phyloP scores from a whole-genome alignment of 2,329 filamentous ascomycete genomes.

The Hansfordia pulvinata region DNA sequence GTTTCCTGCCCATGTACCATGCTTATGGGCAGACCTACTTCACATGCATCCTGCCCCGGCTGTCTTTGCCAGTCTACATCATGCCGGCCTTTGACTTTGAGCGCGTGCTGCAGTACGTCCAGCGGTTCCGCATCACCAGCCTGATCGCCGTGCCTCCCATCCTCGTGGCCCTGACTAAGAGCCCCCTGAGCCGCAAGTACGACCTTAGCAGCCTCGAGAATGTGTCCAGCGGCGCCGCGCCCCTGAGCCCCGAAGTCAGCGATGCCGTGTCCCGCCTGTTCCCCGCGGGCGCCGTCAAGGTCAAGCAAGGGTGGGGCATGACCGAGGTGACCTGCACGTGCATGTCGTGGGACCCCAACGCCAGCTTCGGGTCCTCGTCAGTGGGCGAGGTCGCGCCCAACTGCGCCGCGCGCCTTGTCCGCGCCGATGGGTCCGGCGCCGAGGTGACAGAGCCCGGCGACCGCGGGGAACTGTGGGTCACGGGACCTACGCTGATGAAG shows the following conservation, averaged over 20 bases:
- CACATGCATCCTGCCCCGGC: slow-evolving; percentile 41
- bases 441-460: slow-evolving; percentile 35
- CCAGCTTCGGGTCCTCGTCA: slow-evolving; percentile 21
- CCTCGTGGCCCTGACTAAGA: slow-evolving; percentile 58
- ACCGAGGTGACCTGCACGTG: slow-evolving; percentile 66
- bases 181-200: slow-evolving; percentile 48
- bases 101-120: slow-evolving; percentile 53
- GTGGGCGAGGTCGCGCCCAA: slow-evolving; percentile 62
- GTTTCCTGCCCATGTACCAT: slow-evolving; percentile 68
- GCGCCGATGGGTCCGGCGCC: slow-evolving; percentile 30
- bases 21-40: slow-evolving; percentile 61
- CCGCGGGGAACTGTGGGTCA: slow-evolving; percentile 60
- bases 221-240: slow-evolving; percentile 56
- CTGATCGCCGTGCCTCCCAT: slow-evolving; percentile 63
- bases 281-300: slow-evolving; percentile 17
- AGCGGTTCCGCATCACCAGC: slow-evolving; percentile 54
- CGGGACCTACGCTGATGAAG: slow-evolving; percentile 58
- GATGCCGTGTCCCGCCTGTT: slow-evolving; percentile 46
- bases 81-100: slow-evolving; percentile 69
- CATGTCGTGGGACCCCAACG: slow-evolving; percentile 46
- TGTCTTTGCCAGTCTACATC: slow-evolving; percentile 56
- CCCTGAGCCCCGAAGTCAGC: slow-evolving; percentile 42
- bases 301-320: slow-evolving; percentile 75
- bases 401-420: slow-evolving; percentile 53
- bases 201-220: slow-evolving; percentile 53